Percentiles rank a stretch among this genome's conserved stretches.
phyloP scores from a whole-genome alignment of 345 rosid genomes.

The Boechera divaricarpa region DNA sequence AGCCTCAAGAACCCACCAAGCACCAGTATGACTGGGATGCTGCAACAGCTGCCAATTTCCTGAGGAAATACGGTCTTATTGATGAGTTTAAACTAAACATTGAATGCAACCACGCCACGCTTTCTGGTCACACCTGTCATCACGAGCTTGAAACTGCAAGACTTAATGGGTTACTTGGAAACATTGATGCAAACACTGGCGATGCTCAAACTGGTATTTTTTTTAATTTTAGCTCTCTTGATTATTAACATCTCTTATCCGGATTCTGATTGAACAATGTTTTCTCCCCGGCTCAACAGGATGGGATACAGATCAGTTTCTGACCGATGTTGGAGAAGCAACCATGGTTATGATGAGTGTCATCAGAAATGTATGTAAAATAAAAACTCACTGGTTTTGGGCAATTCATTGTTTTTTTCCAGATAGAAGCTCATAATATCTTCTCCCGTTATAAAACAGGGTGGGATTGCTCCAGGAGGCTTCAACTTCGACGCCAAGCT shows the following conservation, averaged over 20 bases:
- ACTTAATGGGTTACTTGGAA: constrained; percentile 83
- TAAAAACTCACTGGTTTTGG: neutral
- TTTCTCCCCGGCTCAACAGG: constrained; percentile 51
- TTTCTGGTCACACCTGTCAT: constrained; percentile 94
- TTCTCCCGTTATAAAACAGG: constrained; percentile 49
- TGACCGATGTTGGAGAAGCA: constrained; percentile 84
- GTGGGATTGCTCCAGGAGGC: constrained; percentile 96
- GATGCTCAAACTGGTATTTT: constrained; percentile 80
- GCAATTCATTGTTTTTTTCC: neutral
- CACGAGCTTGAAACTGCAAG: constrained; percentile 95
- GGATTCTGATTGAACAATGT: neutral
- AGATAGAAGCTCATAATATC: neutral
- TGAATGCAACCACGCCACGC: constrained; percentile 97
- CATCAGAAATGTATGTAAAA: constrained; percentile 67
- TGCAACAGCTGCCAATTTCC: constrained; percentile 85
- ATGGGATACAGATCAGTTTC: constrained; percentile 97
- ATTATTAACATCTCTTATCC: neutral
- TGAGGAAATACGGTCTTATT: constrained; percentile 80
- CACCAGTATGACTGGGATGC: constrained; percentile 99
- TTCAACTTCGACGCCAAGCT: constrained; percentile 97
- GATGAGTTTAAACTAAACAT: constrained; percentile 85
- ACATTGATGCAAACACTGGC: constrained; percentile 93
- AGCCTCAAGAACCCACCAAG: constrained; percentile 98
- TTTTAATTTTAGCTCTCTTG: neutral
- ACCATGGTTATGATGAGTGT: constrained; percentile 92